Evolutionary conservation across 2,329 filamentous ascomycete species (phyloP).

Genomic region (Colletotrichum cordylinicola): DNA sequence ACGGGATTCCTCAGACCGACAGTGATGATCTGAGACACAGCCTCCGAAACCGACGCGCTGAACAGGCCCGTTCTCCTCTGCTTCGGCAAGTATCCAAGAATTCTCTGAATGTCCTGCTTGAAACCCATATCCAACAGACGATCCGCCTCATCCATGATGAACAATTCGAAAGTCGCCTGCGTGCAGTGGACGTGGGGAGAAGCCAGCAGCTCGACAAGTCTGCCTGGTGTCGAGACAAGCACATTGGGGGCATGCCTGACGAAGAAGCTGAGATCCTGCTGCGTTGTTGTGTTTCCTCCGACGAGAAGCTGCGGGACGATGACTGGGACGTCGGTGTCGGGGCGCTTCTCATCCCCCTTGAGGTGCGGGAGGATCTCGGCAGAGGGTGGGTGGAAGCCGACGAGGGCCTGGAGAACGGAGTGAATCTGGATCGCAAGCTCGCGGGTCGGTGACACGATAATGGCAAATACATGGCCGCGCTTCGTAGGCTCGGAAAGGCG

Average conservation of each 20-base stretch:
- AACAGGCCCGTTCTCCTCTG: slow-evolving; percentile 93
- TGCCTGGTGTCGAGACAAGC: slow-evolving; percentile 87
- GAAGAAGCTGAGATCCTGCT: slow-evolving; percentile 87
- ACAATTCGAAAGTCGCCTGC: slow-evolving; percentile 86
- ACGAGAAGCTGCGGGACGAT: slow-evolving; percentile 88
- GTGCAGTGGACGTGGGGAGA: slow-evolving; percentile 88
- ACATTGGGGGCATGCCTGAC: slow-evolving; percentile 86
- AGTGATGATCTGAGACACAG: slow-evolving; percentile 89
- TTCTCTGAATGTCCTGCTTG: slow-evolving; percentile 86
- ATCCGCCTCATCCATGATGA: slow-evolving; percentile 95
- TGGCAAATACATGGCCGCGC: slow-evolving; percentile 87
- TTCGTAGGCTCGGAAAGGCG: slow-evolving; percentile 83
- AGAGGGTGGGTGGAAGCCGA: slow-evolving; percentile 84
- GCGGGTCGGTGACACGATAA: slow-evolving; percentile 91
- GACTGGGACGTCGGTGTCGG: slow-evolving; percentile 49
- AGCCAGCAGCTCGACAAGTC: slow-evolving; percentile 84
- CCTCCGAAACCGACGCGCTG: slow-evolving; percentile 94
- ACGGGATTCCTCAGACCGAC: slow-evolving; percentile 94
- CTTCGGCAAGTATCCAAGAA: slow-evolving; percentile 85
- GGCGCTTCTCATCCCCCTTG: slow-evolving; percentile 61
- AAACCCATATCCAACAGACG: slow-evolving; percentile 92
- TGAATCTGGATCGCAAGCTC: slow-evolving; percentile 93
- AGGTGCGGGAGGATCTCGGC: slow-evolving; percentile 66
- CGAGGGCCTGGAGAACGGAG: slow-evolving; percentile 75
- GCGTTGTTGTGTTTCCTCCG: slow-evolving; percentile 78